These are phyloP conservation scores for Lodderomyces parapsilosis DNA, from an alignment of 1,139 yeast genomes.

Conservation along the genomic window DNA sequence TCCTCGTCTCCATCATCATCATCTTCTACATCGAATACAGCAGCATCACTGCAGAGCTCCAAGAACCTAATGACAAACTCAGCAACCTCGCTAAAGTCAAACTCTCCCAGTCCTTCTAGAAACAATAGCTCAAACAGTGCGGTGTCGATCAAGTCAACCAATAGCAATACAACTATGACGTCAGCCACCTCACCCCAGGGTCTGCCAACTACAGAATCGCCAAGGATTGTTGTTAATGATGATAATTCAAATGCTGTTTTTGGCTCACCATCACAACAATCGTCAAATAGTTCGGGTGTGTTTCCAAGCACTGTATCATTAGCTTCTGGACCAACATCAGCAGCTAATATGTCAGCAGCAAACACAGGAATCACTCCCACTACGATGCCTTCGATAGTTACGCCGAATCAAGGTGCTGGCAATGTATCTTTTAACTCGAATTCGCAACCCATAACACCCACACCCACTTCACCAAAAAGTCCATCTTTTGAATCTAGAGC, in stretches of 20 bases:
- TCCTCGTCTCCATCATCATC: slow-evolving; percentile 14
- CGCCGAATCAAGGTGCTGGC: slow-evolving; percentile 2
- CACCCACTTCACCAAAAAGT: slow-evolving; percentile 30
- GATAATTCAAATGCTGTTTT: slow-evolving; percentile 10
- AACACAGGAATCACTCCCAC: slow-evolving; percentile 9
- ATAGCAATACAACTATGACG: slow-evolving; percentile 15
- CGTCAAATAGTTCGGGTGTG: slow-evolving; percentile 8
- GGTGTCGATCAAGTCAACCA: slow-evolving; percentile 26
- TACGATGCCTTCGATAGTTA: slow-evolving; percentile 11
- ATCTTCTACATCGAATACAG: slow-evolving; percentile 10
- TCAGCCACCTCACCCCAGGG: slow-evolving; percentile 16
- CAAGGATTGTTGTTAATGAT: slow-evolving; percentile 28
- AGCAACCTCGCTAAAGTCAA: slow-evolving; percentile 27
- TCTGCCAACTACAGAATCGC: slow-evolving; percentile 22
- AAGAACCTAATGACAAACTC: slow-evolving; percentile 22
- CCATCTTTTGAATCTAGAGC: slow-evolving; percentile 16
- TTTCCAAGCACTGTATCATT: slow-evolving; percentile 1
- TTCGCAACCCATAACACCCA: slow-evolving; percentile 29
- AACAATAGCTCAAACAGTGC: slow-evolving; percentile 33
- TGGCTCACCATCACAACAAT: slow-evolving; percentile 12
- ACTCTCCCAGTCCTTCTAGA: slow-evolving; percentile 26
- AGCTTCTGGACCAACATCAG: slow-evolving; percentile 4
- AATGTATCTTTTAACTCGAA: slow-evolving; percentile 7
- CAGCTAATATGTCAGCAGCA: slow-evolving; percentile 16
- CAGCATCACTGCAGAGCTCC: slow-evolving; percentile 26